Evolutionary conservation across 805 yeast species (phyloP).

Genomic region (Vanderwaltozyma tropicalis): DNA sequence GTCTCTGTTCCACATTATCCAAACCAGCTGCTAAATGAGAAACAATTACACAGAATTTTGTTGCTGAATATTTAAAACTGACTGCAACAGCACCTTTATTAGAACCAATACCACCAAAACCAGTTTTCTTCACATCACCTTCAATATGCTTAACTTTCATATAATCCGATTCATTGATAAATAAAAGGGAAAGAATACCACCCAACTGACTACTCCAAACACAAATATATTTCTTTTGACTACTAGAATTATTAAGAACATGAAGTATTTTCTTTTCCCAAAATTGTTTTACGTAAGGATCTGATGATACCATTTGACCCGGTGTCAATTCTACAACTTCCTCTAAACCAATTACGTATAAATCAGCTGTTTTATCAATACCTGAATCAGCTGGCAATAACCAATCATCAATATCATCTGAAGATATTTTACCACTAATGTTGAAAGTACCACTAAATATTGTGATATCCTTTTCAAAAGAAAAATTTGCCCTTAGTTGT

Average conservation of each 20-base stretch:
- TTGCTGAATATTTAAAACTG: slow-evolving; percentile 52
- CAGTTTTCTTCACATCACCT: slow-evolving; percentile 77
- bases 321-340: slow-evolving; percentile 80
- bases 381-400: slow-evolving; percentile 47
- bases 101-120: slow-evolving; percentile 83
- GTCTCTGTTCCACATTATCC: slow-evolving; percentile 70
- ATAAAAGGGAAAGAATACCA: slow-evolving; percentile 67
- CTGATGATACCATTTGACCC: slow-evolving; percentile 73
- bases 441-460: slow-evolving; percentile 83
- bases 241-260: slow-evolving; percentile 32
- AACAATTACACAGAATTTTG: slow-evolving; percentile 67
- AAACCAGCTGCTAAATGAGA: slow-evolving; percentile 94
- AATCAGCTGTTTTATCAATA: slow-evolving; percentile 41
- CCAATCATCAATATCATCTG: slow-evolving; percentile 63
- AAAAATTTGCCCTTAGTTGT: slow-evolving; percentile 41
- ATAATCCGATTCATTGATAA: slow-evolving; percentile 44
- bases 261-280: slow-evolving; percentile 58
- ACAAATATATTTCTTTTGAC: slow-evolving; percentile 39
- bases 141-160: slow-evolving; percentile 50
- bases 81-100: slow-evolving; percentile 75
- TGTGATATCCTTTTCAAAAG: slow-evolving; percentile 47
- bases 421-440: slow-evolving; percentile 58
- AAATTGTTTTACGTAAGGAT: slow-evolving; percentile 44
- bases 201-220: slow-evolving; percentile 77
- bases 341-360: slow-evolving; percentile 77